A percentile compares a stretch with the other conserved stretches of the same genome.
phyloP scores from a whole-genome alignment of 139 green algal species.

The Eudorina sp. region DNA sequence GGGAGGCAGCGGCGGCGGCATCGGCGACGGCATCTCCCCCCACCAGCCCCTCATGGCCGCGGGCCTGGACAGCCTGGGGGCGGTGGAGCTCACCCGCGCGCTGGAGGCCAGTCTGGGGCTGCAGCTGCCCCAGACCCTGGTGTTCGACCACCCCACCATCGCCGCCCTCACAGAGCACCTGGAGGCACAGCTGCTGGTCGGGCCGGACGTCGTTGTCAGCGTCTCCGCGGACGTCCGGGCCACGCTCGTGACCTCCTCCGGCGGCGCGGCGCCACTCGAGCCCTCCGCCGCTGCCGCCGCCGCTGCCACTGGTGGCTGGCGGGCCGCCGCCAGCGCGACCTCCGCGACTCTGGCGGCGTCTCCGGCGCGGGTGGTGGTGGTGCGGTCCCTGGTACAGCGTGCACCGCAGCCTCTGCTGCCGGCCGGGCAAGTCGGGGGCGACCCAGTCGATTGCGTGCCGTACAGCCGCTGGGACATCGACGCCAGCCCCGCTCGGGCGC shows the following conservation, averaged over 20 bases:
- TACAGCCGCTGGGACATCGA: constrained; percentile 76
- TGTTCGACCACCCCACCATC: constrained; percentile 72
- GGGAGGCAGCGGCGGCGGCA: constrained; percentile 50
- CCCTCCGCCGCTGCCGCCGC: not conserved
- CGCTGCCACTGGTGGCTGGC: not conserved
- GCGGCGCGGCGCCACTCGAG: no score
- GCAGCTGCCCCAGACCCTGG: constrained; percentile 69
- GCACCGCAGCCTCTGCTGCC: not conserved
- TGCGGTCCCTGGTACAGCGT: constrained; percentile 41
- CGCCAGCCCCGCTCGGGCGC: not conserved
- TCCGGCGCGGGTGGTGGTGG: not conserved
- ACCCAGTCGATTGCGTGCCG: constrained; percentile 51
- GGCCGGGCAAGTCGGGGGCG: not conserved
- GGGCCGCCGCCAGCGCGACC: not conserved
- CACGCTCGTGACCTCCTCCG: not conserved
- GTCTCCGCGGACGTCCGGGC: not conserved
- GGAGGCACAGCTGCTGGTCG: not conserved
- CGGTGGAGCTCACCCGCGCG: constrained; percentile 81
- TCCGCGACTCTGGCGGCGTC: not conserved
- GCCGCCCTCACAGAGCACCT: constrained; percentile 33
- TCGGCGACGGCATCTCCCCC: constrained; percentile 38
- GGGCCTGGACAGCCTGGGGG: constrained; percentile 84
- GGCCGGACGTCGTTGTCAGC: not conserved
- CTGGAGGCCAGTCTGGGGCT: constrained; percentile 62
- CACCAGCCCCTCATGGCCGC: constrained; percentile 82